A percentile compares a stretch with the other conserved stretches of the same genome.
phyloP scores from a whole-genome alignment of 306 rosid genomes.

The Prinsepia uniflora region DNA sequence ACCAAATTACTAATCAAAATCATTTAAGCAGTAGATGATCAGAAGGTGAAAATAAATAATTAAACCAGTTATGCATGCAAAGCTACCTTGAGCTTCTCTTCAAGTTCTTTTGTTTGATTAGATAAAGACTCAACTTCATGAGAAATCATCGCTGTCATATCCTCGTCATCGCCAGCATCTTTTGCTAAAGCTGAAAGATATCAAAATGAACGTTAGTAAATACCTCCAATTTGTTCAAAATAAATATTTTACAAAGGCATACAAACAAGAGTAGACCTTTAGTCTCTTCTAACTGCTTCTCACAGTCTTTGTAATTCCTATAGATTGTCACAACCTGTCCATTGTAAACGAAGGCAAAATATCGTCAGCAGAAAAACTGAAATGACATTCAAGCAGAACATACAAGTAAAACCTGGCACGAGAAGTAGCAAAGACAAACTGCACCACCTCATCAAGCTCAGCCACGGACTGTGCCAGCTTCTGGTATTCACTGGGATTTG shows the following conservation, averaged over 20 bases:
- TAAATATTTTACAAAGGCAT: neutral
- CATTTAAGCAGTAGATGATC: neutral
- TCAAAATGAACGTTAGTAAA: conserved; percentile 5
- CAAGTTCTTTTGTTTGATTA: conserved; percentile 61
- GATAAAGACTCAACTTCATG: conserved; percentile 62
- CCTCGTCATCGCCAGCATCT: conserved; percentile 76
- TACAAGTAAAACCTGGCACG: neutral
- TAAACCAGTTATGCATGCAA: conserved; percentile 8
- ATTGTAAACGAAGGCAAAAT: conserved; percentile 10
- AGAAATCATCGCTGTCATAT: conserved; percentile 86
- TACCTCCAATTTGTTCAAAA: conserved; percentile 2
- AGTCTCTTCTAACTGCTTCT: conserved; percentile 72
- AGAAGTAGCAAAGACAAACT: conserved; percentile 7
- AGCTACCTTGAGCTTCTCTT: conserved; percentile 61
- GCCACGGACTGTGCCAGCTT: conserved; percentile 89
- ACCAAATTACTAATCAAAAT: neutral
- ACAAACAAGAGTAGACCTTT: conserved; percentile 53
- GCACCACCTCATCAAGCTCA: conserved; percentile 75
- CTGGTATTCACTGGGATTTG: conserved; percentile 86
- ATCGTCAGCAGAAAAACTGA: neutral
- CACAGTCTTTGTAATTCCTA: conserved; percentile 71
- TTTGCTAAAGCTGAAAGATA: conserved; percentile 59
- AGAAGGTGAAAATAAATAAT: neutral
- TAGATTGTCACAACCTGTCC: conserved; percentile 71
- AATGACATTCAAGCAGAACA: neutral